Evolutionary conservation across 345 rosid genomes (phyloP).

Genomic region (Erodium maritimum): DNA sequence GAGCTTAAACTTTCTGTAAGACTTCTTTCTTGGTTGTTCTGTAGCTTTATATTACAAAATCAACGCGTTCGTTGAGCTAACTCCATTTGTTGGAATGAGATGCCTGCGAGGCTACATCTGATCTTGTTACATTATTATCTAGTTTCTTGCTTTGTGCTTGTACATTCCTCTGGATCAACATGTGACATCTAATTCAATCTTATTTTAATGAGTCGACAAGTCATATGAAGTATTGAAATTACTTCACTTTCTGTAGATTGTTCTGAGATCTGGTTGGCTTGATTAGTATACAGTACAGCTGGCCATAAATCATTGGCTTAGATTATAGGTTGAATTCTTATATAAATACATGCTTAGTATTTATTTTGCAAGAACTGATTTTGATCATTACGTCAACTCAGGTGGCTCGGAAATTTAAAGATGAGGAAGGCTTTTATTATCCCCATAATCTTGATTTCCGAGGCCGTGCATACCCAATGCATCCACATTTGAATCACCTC

Average conservation of each 20-base stretch:
- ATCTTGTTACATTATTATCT: neutral
- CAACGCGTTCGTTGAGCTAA: neutral
- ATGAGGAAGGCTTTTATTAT: constrained; percentile 92
- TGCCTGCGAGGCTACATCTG: neutral
- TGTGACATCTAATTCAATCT: constrained; percentile 4
- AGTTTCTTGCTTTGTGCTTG: neutral
- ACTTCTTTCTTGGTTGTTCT: constrained; percentile 5
- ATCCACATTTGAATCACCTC: constrained; percentile 86
- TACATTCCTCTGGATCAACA: neutral
- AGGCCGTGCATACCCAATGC: constrained; percentile 99
- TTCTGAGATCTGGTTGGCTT: neutral
- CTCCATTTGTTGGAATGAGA: neutral
- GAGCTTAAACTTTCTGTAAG: constrained; percentile 96
- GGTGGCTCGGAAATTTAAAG: constrained; percentile 91
- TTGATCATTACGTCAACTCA: constrained; percentile 14
- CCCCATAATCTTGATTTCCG: constrained; percentile 98
- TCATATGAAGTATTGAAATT: neutral
- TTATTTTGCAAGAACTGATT: too few species aligned
- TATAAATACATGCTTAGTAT: too few species aligned
- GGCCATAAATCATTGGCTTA: neutral
- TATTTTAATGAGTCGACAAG: neutral
- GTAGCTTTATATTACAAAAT: constrained; percentile 1
- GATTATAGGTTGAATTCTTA: too few species aligned
- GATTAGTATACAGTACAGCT: neutral
- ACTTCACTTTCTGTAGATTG: neutral